Evolutionary conservation across 2,329 filamentous ascomycete genomes (phyloP), one percentile per base, ranked within the genome.

Genomic region (Aschersonia sp.): DNA sequence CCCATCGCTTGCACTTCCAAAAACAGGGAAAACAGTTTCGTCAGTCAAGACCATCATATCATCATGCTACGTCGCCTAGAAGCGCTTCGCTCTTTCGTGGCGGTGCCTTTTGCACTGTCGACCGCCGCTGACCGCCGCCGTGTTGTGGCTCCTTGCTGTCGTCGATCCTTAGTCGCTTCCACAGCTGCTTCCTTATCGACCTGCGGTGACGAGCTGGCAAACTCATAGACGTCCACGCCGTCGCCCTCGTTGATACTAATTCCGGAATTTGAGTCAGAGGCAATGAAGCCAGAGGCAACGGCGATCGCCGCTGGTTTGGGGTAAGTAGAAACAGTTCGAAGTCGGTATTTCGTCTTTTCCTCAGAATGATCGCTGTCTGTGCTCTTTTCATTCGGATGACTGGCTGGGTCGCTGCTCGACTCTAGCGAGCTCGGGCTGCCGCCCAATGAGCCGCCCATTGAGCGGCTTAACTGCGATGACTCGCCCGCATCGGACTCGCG

Each of bases 61-160:
- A 79, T 77, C 72, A 77, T 79, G 58, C 74, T 79, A 55, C 74
- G 66, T 53, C 76, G 65, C 56, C 75, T 65, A 49, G 68, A 66
- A 35, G 57, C 65, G 48, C 56, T 54, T 30, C 57, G 59, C 22
- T 62, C 58, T 47, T 51, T 54, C 32, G 53, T 49, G 47, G 60
- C 54, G 14, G 54, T 49, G 31, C 49, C 52, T 5, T 62, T 66
- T 14, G 68, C 69, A 37, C 61, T 59, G 6, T 62, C 61, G 4
- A 62, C 52, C 9, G 64, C 60, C 11, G 68, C 62, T 1, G 68
- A 70, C 45, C 66, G 56, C 45, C 69, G 60, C 44, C 68, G 60
- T 2, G 64, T 58, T 4, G 32, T 37, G 7, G 32, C 32, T 11
- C 32, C 32, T 37, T 7, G 11, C 11, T 37, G 32, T 8, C 32